phyloP scores from a whole-genome alignment of 1,284 basidiomycete species.

The Ustanciosporium gigantosporum region DNA sequence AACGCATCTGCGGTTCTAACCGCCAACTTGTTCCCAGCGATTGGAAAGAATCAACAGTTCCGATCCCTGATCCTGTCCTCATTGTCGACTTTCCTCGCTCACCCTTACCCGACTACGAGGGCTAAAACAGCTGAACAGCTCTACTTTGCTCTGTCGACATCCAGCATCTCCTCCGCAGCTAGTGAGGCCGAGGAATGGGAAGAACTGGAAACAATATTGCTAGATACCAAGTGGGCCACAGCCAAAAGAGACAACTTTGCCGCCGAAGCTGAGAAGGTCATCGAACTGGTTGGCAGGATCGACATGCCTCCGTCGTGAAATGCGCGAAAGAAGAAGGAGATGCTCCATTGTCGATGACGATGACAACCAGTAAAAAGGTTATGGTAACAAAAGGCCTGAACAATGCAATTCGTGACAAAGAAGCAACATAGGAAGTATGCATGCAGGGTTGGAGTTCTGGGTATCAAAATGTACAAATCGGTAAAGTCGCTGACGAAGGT shows the following conservation, averaged over 20 bases:
- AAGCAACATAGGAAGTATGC: no score
- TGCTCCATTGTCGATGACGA: no score
- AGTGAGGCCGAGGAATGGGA: slow-evolving; percentile 7
- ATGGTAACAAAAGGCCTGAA: no score
- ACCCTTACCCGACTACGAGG: slow-evolving; percentile 14
- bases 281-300: neutral
- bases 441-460: no score
- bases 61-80: neutral
- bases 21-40: slow-evolving; percentile 9
- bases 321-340: no score
- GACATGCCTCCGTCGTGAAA: no score
- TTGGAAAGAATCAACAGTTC: neutral
- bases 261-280: neutral
- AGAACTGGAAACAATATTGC: slow-evolving; percentile 8
- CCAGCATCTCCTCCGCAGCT: neutral
- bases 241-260: neutral
- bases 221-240: slow-evolving; percentile 27
- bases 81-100: slow-evolving; percentile 5
- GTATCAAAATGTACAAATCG: no score
- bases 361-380: no score
- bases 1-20: slow-evolving; percentile 8
- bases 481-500: no score
- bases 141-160: slow-evolving; percentile 19
- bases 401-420: no score
- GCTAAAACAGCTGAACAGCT: slow-evolving; percentile 21